These are phyloP conservation scores for Arthrobotrys iridis DNA, from an alignment of 2,329 filamentous ascomycete species.

Conservation along the genomic window DNA sequence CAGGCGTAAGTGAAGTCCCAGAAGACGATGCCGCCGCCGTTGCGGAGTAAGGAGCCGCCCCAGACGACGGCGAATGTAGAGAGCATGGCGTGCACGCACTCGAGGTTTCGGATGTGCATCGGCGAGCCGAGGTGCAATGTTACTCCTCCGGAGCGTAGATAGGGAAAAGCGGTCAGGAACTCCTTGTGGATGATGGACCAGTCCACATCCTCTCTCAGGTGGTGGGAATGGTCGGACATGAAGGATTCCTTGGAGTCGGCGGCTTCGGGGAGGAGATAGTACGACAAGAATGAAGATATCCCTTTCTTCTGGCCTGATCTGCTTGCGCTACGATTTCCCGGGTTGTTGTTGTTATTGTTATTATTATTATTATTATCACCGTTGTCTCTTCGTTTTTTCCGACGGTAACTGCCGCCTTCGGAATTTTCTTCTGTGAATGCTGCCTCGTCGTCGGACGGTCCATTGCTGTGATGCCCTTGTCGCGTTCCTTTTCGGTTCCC, in stretches of 20 bases:
- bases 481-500: slow-evolving; percentile 1
- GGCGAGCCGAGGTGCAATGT: slow-evolving; percentile 49
- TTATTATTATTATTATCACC: not conserved
- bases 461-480: slow-evolving; percentile 17
- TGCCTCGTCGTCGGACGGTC: slow-evolving; percentile 41
- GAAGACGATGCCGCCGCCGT: slow-evolving; percentile 49
- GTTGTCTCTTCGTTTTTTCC: slow-evolving; percentile 16
- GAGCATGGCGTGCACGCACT: slow-evolving; percentile 36
- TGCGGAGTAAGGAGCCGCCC: slow-evolving; percentile 40
- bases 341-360: not conserved
- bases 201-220: slow-evolving; percentile 34
- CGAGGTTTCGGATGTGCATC: slow-evolving; percentile 42
- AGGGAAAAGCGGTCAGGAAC: slow-evolving; percentile 44
- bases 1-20: slow-evolving; percentile 52
- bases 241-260: slow-evolving; percentile 49
- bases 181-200: slow-evolving; percentile 52
- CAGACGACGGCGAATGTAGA: slow-evolving; percentile 39
- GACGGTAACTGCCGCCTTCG: slow-evolving; percentile 40
- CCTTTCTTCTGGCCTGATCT: slow-evolving; percentile 25
- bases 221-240: slow-evolving; percentile 42
- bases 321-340: not conserved
- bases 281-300: slow-evolving; percentile 50
- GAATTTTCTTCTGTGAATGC: slow-evolving; percentile 43
- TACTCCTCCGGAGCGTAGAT: slow-evolving; percentile 38
- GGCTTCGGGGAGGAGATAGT: slow-evolving; percentile 45